A percentile compares a stretch with the other conserved stretches of the same genome.
Conservation (phyloP, 192 early-diverging fungal species). For the Coemansia sp. region DNA sequence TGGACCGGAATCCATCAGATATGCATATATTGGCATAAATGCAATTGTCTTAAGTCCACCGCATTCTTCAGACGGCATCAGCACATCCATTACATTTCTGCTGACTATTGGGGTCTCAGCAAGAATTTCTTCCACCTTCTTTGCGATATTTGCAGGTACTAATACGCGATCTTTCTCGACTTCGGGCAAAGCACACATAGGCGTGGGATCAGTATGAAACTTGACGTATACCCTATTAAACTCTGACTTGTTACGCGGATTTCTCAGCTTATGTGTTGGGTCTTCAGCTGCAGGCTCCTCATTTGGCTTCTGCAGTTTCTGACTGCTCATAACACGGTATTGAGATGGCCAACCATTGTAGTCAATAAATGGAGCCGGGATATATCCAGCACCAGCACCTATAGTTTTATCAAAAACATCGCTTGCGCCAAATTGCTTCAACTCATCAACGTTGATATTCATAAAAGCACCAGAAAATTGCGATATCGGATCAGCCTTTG, state of each 20-base stretch:
- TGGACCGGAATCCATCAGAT: conserved; percentile 37
- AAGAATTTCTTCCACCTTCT: conserved; percentile 25
- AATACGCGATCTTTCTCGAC: conserved; percentile 5
- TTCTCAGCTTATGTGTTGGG: not conserved
- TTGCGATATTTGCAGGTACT: conserved; percentile 17
- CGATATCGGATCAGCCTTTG: conserved; percentile 25
- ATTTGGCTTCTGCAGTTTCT: not conserved
- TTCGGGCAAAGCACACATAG: conserved; percentile 18
- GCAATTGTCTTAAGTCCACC: conserved; percentile 4
- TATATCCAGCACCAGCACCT: conserved; percentile 5
- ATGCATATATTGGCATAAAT: conserved; percentile 32
- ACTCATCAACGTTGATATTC: conserved; percentile 26
- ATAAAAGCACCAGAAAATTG: conserved; percentile 4
- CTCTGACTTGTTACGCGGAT: not conserved
- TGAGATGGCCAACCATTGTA: conserved; percentile 32
- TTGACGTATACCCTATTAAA: conserved; percentile 23
- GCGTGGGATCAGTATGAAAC: conserved; percentile 10
- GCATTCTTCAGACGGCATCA: conserved; percentile 26
- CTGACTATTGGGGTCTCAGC: conserved; percentile 32
- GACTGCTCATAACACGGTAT: not conserved
- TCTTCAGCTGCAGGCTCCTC: conserved; percentile 1
- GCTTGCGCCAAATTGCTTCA: conserved; percentile 24
- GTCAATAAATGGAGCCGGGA: conserved; percentile 52
- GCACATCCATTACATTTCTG: conserved; percentile 37
- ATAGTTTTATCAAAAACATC: conserved; percentile 15